Conservation (phyloP, 192 early-diverging fungal genomes). For the Jimgerdemannia flammicorona region DNA sequence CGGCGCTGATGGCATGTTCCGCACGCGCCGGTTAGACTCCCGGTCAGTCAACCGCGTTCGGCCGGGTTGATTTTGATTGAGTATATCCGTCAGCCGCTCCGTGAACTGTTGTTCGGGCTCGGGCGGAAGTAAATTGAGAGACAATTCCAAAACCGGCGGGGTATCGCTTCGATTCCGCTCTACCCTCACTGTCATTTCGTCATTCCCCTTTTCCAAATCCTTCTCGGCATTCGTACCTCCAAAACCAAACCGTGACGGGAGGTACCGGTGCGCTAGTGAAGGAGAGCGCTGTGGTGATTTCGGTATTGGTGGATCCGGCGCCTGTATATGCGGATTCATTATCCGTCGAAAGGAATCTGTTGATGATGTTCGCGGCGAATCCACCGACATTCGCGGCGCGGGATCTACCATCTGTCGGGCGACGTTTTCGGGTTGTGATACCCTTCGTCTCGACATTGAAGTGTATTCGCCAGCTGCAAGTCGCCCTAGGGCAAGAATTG, state of each 20-base stretch:
- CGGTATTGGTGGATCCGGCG: neutral
- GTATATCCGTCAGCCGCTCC: neutral
- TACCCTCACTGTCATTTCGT: neutral
- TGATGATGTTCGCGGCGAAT: neutral
- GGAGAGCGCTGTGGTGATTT: neutral
- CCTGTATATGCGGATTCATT: conserved; percentile 1
- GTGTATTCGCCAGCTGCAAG: conserved; percentile 37
- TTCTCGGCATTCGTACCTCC: neutral
- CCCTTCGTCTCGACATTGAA: conserved; percentile 21
- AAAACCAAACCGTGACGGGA: neutral
- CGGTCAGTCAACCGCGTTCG: no score
- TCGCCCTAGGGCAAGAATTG: conserved; percentile 67
- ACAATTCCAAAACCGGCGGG: neutral
- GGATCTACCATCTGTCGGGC: conserved; percentile 6
- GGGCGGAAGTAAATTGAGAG: neutral
- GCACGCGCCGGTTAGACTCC: neutral
- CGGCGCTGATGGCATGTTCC: neutral
- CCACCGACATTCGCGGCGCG: neutral
- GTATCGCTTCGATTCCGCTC: neutral
- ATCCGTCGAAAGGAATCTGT: neutral
- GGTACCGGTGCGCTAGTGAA: neutral
- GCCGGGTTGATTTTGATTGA: neutral
- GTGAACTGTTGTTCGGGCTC: neutral
- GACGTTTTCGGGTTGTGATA: conserved; percentile 13
- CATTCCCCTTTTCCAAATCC: neutral